phyloP scores from a whole-genome alignment of 768 basidiomycete genomes.

The Tricholoma bakamatsutake region DNA sequence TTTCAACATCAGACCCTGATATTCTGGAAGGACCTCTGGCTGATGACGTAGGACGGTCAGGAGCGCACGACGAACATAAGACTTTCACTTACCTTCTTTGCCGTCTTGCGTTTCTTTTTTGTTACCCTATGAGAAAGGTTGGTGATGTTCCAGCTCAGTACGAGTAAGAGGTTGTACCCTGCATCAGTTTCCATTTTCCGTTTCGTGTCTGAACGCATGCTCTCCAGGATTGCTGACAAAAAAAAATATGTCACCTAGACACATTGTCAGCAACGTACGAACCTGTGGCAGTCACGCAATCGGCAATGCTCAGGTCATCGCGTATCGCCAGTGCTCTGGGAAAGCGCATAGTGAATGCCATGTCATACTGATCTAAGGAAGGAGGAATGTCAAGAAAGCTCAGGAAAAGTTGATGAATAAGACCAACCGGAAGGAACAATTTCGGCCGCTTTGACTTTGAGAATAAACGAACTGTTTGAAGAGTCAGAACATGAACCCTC shows the following conservation, averaged over 20 bases:
- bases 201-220: constrained; percentile 59
- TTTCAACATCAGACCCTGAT: constrained; percentile 57
- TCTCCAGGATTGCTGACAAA: constrained; percentile 50
- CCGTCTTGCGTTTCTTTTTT: constrained; percentile 55
- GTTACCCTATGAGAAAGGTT: constrained; percentile 22
- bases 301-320: constrained; percentile 66
- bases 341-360: constrained; percentile 91
- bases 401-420: not conserved
- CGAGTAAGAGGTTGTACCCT: constrained; percentile 29
- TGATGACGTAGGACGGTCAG: constrained; percentile 17
- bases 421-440: constrained; percentile 64
- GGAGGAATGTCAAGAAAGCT: constrained; percentile 5
- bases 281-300: constrained; percentile 73
- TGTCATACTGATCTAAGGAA: constrained; percentile 68
- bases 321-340: constrained; percentile 79
- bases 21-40: constrained; percentile 59
- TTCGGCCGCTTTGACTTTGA: constrained; percentile 93
- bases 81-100: constrained; percentile 39
- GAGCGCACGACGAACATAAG: not conserved
- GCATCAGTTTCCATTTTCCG: constrained; percentile 64
- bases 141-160: not conserved
- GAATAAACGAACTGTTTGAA: constrained; percentile 76
- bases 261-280: not conserved
- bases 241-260: not conserved
- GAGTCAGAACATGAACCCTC: not conserved